Base-by-base conservation (phyloP, 306 rosid species). In the Psophocarpus tetragonolobus region DNA sequence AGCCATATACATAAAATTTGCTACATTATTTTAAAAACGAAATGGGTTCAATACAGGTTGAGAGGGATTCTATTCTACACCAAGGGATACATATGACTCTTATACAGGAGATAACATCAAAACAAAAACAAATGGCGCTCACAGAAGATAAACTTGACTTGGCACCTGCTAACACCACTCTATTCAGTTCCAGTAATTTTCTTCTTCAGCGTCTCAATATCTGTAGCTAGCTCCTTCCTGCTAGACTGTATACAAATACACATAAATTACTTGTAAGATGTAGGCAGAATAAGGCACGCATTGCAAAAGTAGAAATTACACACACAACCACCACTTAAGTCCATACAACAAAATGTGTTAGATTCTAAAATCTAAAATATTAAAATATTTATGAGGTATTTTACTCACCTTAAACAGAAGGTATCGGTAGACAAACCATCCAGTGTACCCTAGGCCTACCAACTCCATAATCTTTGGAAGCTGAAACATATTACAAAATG, bases 391-490 rank as follows among this genome's bases (percentile, higher is more conserved):
- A 56, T 47, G 44, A 30, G 62, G 64, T 24, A 35, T 35, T 27
- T 14, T 38, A 56, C 80, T 64, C 73, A 87, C 99, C 99, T 91
- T 96, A 81, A 96, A 96, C 87, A 96, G 98, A 75, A 96, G 97
- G 88, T 96, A 96, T 32, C 99, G 98, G 85, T 96, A 96, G 84
- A 96, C 99, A 41, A 96, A 96, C 99, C 99, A 96, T 58, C 99
- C 99, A 0, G 99, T 92, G 79, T 96, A 96, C 58, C 97, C 99
- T 67, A 96, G 91, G 80, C 99, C 99, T 57, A 96, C 99, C 90
- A 96, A 87, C 86, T 96, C 99, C 91, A 96, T 41, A 70, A 96
- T 30, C 91, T 92, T 96, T 27, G 99, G 99, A 81, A 96, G 97
- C 99, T 96, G 97, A 65, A 66, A 60, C 50, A 39, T 36, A 20